Conservation (phyloP, 768 basidiomycete species). For the Lactarius vividus region DNA sequence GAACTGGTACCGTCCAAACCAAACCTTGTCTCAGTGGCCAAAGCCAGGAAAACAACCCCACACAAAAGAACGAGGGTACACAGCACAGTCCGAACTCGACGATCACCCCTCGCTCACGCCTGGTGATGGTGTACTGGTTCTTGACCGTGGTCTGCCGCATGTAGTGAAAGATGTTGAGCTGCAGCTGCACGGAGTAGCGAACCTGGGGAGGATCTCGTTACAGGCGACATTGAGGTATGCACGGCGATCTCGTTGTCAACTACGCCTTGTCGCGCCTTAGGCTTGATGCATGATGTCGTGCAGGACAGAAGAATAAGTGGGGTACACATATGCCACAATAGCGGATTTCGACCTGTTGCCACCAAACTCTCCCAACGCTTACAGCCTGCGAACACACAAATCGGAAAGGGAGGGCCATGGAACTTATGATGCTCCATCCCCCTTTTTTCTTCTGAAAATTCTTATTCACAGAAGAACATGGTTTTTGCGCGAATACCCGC, state of each 20-base stretch:
- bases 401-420: conserved; percentile 5
- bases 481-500: conserved; percentile 45
- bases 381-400: background rate
- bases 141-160: conserved; percentile 83
- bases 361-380: background rate
- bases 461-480: conserved; percentile 48
- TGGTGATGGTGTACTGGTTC: conserved; percentile 84
- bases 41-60: background rate
- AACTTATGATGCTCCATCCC: background rate
- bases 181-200: conserved; percentile 90
- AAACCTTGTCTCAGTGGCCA: background rate
- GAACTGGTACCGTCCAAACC: conserved; percentile 75
- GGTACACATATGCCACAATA: conserved; percentile 10
- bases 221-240: conserved; percentile 94
- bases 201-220: conserved; percentile 85
- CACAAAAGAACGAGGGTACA: conserved; percentile 42
- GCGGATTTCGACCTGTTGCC: background rate
- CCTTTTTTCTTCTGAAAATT: too few species aligned
- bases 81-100: conserved; percentile 85
- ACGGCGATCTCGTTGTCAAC: conserved; percentile 77
- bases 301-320: too few species aligned
- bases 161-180: conserved; percentile 84
- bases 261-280: conserved; percentile 66
- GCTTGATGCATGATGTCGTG: too few species aligned
- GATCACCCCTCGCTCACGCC: conserved; percentile 83